Evolutionary conservation across 2,329 filamentous ascomycete genomes (phyloP), one percentile per base, ranked within the genome.

Genomic region (Pseudocercospora musae): DNA sequence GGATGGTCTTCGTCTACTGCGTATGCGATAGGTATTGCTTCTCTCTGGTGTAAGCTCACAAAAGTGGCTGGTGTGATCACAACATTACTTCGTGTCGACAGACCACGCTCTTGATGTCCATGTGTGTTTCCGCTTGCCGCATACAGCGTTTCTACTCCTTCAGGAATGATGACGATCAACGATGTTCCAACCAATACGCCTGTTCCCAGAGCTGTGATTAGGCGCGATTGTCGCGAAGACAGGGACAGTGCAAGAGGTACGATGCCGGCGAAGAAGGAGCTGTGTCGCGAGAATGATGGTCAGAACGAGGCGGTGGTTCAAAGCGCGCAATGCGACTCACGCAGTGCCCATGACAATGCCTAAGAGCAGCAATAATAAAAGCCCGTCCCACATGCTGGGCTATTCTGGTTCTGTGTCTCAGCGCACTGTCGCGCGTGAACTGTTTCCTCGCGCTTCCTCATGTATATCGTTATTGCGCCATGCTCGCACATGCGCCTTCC

Each of bases 131-230:
- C 68, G 18, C 66, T 67, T 40, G 85, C 82, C 69, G 79, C 87
- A 69, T 95, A 91, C 61, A 97, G 84, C 2, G 95, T 94, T 74
- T 97, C 93, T 63, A 98, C 89, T 40, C 95, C 95, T 77, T 99
- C 95, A 0, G 95, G 95, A 71, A 99, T 96, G 73, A 99, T 98
- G 31, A 99, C 92, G 67, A 98, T 94, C 67, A 99, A 84, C 1
- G 94, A 94, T 27, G 95, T 98, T 37, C 95, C 95, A 15, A 99
- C 93, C 8, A 99, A 82, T 57, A 99, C 90, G 49, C 95, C 95
- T 76, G 96, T 92, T 58, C 95, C 95, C 74, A 98, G 86, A 61
- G 92, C 93, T 21, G 94, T 96, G 74, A 98, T 90, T 55, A 96
- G 81, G 73, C 94, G 89, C 61, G 98, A 81, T 76, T 96, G 92